Percentiles rank a stretch among this genome's conserved stretches.
Evolutionary conservation across 73 alveolate species (phyloP).

Genomic region (Tetrahymena elliotti): DNA sequence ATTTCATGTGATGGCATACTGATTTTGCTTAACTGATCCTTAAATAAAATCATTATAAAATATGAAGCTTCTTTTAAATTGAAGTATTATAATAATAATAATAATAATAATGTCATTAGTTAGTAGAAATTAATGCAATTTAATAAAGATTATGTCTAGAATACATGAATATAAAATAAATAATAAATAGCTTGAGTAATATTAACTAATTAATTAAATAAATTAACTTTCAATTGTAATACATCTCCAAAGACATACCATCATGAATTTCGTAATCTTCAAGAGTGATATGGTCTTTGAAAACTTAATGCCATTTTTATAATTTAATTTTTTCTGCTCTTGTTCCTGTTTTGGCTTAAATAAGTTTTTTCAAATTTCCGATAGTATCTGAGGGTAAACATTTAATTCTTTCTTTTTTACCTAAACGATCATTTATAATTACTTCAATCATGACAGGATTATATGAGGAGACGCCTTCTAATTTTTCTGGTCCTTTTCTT

Average conservation of each 20-base stretch:
- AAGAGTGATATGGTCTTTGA: constrained; percentile 85
- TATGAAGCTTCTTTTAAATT: no score
- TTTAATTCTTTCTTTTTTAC: constrained; percentile 81
- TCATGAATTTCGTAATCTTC: constrained; percentile 90
- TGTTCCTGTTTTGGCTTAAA: constrained; percentile 86
- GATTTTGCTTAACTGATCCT: no score
- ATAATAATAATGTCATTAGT: background rate
- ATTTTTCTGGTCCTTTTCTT: background rate
- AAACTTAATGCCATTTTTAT: constrained; percentile 72
- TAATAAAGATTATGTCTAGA: background rate
- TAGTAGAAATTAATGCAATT: background rate
- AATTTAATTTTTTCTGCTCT: constrained; percentile 83
- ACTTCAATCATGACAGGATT: constrained; percentile 79
- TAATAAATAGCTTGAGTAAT: background rate
- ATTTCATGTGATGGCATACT: no score
- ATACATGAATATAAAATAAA: background rate
- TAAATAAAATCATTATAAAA: no score
- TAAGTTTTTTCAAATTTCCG: constrained; percentile 69
- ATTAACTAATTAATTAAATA: no score
- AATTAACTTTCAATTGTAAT: constrained; percentile 60
- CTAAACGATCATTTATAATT: constrained; percentile 81
- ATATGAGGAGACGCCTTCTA: background rate
- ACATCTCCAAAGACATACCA: constrained; percentile 83
- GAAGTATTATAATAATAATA: no score
- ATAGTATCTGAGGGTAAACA: constrained; percentile 86